Conservation (phyloP, 108 stramenopile species). For the Fistulifera solaris region DNA sequence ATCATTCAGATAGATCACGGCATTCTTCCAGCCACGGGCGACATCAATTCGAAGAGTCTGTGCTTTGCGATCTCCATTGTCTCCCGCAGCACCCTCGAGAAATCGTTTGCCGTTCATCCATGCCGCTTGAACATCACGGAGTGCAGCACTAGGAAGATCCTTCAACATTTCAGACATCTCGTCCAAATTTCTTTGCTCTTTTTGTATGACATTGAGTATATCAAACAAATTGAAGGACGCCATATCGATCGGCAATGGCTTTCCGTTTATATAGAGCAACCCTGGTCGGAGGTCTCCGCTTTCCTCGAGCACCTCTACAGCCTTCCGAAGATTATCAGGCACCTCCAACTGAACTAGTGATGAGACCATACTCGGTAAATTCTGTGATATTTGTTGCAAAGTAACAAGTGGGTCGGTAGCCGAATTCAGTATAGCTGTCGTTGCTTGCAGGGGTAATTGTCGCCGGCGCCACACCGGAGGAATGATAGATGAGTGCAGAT, state of each 20-base stretch:
- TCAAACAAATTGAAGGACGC: constrained; percentile 83
- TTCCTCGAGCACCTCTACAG: constrained; percentile 32
- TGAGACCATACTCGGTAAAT: constrained; percentile 70
- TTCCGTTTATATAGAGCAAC: constrained; percentile 61
- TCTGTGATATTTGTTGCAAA: constrained; percentile 69
- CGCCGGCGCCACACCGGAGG: constrained; percentile 79
- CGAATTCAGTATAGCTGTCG: constrained; percentile 32
- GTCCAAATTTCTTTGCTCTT: constrained; percentile 49
- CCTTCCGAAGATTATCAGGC: constrained; percentile 15
- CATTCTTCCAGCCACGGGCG: constrained; percentile 51
- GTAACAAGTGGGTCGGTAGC: constrained; percentile 25
- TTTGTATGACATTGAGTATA: constrained; percentile 47
- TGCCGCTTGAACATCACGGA: constrained; percentile 37
- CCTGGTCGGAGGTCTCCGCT: constrained; percentile 35
- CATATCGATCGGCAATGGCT: constrained; percentile 44
- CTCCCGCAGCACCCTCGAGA: constrained; percentile 5
- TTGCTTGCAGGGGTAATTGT: constrained; percentile 67
- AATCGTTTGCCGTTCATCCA: constrained; percentile 52
- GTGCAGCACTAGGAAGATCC: constrained; percentile 19
- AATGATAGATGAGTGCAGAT: constrained; percentile 39
- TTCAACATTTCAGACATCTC: constrained; percentile 29
- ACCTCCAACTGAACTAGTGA: constrained; percentile 54
- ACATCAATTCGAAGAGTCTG: constrained; percentile 61
- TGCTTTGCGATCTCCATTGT: constrained; percentile 3
- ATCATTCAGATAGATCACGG: constrained; percentile 73